Base-by-base conservation (phyloP, 179 eudicot species). In the Patellifolia procumbens region DNA sequence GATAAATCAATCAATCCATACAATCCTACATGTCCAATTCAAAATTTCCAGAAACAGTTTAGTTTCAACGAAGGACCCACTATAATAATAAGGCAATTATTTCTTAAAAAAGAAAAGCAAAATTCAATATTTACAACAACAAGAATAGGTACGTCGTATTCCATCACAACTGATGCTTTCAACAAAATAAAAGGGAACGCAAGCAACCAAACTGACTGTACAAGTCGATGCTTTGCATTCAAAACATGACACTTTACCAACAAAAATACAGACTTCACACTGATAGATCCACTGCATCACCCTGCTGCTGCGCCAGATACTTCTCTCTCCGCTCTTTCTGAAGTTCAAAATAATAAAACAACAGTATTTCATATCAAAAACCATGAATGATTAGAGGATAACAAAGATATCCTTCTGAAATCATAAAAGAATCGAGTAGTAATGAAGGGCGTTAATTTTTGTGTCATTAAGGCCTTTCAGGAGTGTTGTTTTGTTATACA, bases 301-400 rank as follows among this genome's bases (percentile, higher is more conserved):
- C 97, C 75, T 91, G 96, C 80, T 92, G 92, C 78, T 88, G 87
- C 56, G 97, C 97, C 77, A 92, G 88, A 82, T 93, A 91, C 73
- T 87, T 91, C 79, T 89, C 97, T 82, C 97, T 86, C 51, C 97
- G 87, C 76, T 91, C 97, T 85, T 92, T 92, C 97, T 92, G 87
- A 34, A 81, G 75, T 48, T 29, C 32, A 79, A 63, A 17, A 13
- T 0, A 26, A 31, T 15, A 26, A 62, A 48, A 32, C 62, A 51
- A 20, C 43, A 28, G 16, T 2, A 16, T 26, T 28, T 15, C 31
- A 69, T 26, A 35, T 42, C 19, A 43, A 42, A 35, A 11, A n/a
- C 15, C 29, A 20, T 43, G 29, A 56, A 17, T 12, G 13, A 37
- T 2, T 37, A 9, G 19, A 35, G 16, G 19, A 34, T 35, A 22